Evolutionary conservation across 441 rosid species (phyloP).

Genomic region (Adansonia gregorii): DNA sequence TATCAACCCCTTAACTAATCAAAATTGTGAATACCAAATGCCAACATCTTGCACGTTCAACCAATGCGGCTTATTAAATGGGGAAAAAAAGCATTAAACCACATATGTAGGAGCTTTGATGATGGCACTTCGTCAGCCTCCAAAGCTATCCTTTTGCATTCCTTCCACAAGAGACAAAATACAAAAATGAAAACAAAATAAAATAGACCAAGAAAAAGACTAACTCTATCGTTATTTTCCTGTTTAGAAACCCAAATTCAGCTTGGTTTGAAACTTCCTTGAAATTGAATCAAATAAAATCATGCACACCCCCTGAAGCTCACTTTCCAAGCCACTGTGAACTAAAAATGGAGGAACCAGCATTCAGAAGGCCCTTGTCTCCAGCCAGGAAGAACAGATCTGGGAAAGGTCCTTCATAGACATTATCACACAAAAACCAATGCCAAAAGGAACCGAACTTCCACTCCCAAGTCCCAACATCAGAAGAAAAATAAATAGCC

Average conservation of each 20-base stretch:
- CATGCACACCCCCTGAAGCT: neutral
- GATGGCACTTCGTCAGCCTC: neutral
- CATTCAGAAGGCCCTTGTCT: neutral
- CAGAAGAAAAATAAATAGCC: neutral
- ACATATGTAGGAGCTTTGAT: conserved; percentile 2
- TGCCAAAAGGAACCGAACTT: conserved; percentile 6
- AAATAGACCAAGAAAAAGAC: neutral
- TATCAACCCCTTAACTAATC: neutral
- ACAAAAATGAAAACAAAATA: neutral
- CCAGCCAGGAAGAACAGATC: conserved; percentile 5
- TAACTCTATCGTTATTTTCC: neutral
- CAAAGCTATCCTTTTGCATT: neutral
- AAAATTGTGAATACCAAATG: neutral
- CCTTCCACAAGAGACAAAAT: neutral
- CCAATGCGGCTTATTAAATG: neutral
- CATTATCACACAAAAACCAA: neutral
- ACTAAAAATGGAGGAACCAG: neutral
- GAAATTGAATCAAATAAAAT: conserved; percentile 5
- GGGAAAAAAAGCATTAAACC: neutral
- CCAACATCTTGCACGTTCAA: neutral
- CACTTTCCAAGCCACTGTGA: neutral
- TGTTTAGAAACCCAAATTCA: neutral
- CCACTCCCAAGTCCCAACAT: neutral
- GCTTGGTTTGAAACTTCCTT: conserved; percentile 8
- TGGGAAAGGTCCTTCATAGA: neutral